Conservation (phyloP, 192 early-diverging fungal species). For the Gryganskiella cystojenkinii region DNA sequence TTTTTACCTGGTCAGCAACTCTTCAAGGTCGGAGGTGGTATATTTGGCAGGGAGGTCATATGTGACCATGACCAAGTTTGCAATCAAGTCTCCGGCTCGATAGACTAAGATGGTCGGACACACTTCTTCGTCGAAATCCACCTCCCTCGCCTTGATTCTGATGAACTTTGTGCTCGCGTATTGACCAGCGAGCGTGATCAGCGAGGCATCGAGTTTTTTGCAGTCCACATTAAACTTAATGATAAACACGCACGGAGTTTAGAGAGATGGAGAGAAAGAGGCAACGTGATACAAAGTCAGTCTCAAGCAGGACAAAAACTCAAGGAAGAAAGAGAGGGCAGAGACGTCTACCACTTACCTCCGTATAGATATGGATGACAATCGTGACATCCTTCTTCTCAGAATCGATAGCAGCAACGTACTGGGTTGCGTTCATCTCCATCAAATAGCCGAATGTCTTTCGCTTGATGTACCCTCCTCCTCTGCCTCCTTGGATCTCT, state of each 20-base stretch:
- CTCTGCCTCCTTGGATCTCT: slow-evolving; percentile 33
- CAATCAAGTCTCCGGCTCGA: slow-evolving; percentile 59
- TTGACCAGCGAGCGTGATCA: slow-evolving; percentile 57
- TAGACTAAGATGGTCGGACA: slow-evolving; percentile 68
- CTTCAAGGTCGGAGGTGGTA: slow-evolving; percentile 57
- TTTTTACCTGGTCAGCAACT: slow-evolving; percentile 60
- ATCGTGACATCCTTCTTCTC: slow-evolving; percentile 60
- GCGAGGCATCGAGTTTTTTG: slow-evolving; percentile 56
- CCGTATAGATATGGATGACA: slow-evolving; percentile 63
- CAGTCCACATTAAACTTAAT: slow-evolving; percentile 21
- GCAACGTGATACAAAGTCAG: too few relatives aligned
- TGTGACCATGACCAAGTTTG: slow-evolving; percentile 65
- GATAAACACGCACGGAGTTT: too few relatives aligned
- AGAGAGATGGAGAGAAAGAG: too few relatives aligned
- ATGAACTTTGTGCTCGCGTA: slow-evolving; percentile 65
- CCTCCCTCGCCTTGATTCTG: slow-evolving; percentile 57
- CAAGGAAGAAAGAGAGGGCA: not conserved
- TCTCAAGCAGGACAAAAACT: not conserved
- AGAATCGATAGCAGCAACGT: slow-evolving; percentile 61
- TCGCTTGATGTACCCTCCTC: slow-evolving; percentile 1
- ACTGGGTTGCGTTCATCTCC: slow-evolving; percentile 59
- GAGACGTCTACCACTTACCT: slow-evolving; percentile 40
- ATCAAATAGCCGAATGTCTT: slow-evolving; percentile 61
- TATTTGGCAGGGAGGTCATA: slow-evolving; percentile 56
- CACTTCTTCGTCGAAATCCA: slow-evolving; percentile 68